Evolutionary conservation across 73 alveolate species (phyloP), one percentile per base, ranked within the genome.

Genomic region (Uronychia binucleata): DNA sequence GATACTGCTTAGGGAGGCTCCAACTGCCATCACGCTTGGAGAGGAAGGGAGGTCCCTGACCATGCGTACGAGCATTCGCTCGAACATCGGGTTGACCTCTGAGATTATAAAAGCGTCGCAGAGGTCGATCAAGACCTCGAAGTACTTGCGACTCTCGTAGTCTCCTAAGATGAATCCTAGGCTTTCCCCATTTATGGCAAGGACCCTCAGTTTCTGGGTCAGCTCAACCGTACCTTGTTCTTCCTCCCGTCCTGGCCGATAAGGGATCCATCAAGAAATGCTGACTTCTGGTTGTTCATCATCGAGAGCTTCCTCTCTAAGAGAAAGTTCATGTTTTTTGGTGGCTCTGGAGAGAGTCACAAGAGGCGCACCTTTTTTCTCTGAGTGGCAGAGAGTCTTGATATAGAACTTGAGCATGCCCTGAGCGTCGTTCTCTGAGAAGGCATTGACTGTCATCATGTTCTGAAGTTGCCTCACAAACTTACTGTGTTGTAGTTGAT

Each of bases 81-180:
- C 57, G 26, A 59, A 77, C 29, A n/a, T 33, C 8, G 91, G 84
- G 0, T 74, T 34, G 74, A 90, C 30, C 27, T 78, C 83, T 19
- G 92, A 90, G 32, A 84, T 83, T 0, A 90, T 80, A 33, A 90
- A 78, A 28, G 82, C 79, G 57, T 90, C 95, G 29, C 90, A 79
- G 33, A 90, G 84, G 11, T 74, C 28, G 13, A 85, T 58, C 19
- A 90, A 34, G 33, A 89, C 83, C 33, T 84, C 80, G 34, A 90
- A 90, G 78, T 75, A 75, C 29, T 84, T 74, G n/a, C 76, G 34
- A 28, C 78, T 79, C 26, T 89, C 85, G 28, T 58, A 79, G 34
- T 90, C 90, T 74, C 88, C 81, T 26, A 87, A 85, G 30, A 90
- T 85, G 35, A 29, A 79, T 25, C 27, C 77, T 31, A 90, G 58